Conservation (phyloP, 1,284 basidiomycete genomes). For the Pascua guehoae region DNA sequence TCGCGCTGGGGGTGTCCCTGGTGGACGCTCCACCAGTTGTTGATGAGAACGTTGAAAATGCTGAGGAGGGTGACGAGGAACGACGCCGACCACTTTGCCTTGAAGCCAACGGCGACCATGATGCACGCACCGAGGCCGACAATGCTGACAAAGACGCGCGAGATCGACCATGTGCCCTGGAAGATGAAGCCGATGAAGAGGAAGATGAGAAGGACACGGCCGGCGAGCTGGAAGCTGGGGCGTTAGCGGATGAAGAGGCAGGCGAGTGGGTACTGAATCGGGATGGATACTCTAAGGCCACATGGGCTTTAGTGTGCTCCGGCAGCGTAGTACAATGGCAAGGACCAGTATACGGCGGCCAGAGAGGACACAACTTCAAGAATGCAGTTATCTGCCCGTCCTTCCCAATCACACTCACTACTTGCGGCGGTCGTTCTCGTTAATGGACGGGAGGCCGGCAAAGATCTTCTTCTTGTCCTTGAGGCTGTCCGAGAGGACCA, state of each 20-base stretch:
- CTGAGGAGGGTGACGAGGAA: constrained; percentile 91
- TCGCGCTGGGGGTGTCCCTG: constrained; percentile 89
- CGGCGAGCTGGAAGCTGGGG: constrained; percentile 89
- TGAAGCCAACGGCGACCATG: constrained; percentile 98
- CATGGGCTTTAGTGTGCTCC: no score
- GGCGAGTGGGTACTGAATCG: no score
- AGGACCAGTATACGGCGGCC: no score
- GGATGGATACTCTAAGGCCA: no score
- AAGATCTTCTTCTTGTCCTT: constrained; percentile 80
- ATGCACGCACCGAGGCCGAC: constrained; percentile 85
- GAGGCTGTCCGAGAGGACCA: constrained; percentile 97
- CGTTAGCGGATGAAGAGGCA: neutral
- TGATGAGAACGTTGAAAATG: constrained; percentile 95
- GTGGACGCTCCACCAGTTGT: constrained; percentile 99
- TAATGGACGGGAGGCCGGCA: constrained; percentile 84
- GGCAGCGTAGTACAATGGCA: no score
- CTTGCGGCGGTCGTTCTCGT: constrained; percentile 95
- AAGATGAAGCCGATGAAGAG: constrained; percentile 97
- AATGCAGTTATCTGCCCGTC: no score
- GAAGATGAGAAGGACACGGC: constrained; percentile 96
- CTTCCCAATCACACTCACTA: constrained; percentile 84
- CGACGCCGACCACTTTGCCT: constrained; percentile 97
- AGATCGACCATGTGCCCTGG: constrained; percentile 84
- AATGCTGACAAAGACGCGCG: constrained; percentile 79
- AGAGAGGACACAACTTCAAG: neutral